Evolutionary conservation across 2,329 filamentous ascomycete genomes (phyloP).

Genomic region (Ophiostoma fasciatum): DNA sequence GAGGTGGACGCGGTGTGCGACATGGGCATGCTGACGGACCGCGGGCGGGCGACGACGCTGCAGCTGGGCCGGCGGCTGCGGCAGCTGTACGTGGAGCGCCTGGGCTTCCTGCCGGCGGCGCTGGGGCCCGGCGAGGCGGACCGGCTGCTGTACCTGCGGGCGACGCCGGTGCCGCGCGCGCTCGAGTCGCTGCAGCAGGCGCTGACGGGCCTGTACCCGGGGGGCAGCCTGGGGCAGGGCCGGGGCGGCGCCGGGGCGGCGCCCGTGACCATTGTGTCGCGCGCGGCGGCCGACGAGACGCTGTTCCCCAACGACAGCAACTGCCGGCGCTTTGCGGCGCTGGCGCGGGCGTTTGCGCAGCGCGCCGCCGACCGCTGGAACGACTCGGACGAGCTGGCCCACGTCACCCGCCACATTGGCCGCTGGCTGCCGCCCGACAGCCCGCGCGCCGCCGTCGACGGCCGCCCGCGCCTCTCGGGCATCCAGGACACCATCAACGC

Average conservation of each 20-base stretch:
- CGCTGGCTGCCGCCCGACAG: conserved; percentile 71
- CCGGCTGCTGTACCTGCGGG: conserved; percentile 51
- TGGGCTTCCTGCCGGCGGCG: conserved; percentile 50
- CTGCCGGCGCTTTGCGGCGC: conserved; percentile 56
- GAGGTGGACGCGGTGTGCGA: conserved; percentile 73
- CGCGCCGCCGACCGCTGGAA: conserved; percentile 63
- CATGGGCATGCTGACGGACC: conserved; percentile 61
- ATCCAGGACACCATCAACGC: conserved; percentile 92
- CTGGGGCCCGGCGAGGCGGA: conserved; percentile 31
- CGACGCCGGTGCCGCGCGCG: conserved; percentile 61
- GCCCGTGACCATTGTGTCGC: conserved; percentile 49
- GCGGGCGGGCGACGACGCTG: conserved; percentile 56
- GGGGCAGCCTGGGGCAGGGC: too few species aligned
- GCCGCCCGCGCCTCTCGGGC: conserved; percentile 68
- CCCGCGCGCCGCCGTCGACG: conserved; percentile 64
- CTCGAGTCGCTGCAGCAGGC: conserved; percentile 65
- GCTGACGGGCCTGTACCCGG: conserved; percentile 61
- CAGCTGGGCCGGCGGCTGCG: conserved; percentile 53
- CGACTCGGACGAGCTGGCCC: conserved; percentile 62
- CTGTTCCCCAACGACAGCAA: conserved; percentile 64
- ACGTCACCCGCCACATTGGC: conserved; percentile 61
- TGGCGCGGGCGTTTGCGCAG: conserved; percentile 57
- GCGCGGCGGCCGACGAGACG: conserved; percentile 56
- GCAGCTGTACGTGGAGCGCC: conserved; percentile 58
- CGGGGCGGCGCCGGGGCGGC: conserved; percentile 25